These are phyloP conservation scores for Saccharomycopsis microspora DNA, from an alignment of 805 yeast species.

Conservation along the genomic window DNA sequence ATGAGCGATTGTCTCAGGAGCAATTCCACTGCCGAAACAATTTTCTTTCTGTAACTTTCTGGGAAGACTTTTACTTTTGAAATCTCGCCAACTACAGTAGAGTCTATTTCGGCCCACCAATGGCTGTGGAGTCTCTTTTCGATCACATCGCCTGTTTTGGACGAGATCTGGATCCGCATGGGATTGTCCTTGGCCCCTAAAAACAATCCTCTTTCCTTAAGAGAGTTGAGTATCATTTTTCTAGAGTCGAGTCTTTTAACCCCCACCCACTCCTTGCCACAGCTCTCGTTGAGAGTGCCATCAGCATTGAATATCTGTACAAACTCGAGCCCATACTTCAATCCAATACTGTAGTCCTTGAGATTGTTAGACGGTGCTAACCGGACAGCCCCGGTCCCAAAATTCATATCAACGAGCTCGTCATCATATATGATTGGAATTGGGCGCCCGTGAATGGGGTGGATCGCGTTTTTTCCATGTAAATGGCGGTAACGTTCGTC, in stretches of 20 bases:
- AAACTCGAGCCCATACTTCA: conserved; percentile 79
- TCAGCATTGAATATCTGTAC: conserved; percentile 86
- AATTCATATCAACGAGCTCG: conserved; percentile 96
- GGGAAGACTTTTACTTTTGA: conserved; percentile 1
- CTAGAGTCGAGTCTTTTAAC: conserved; percentile 92
- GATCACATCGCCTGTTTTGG: conserved; percentile 92
- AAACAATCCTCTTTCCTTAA: conserved; percentile 60
- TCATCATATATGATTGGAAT: conserved; percentile 81
- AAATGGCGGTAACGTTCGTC: conserved; percentile 86
- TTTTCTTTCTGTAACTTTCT: not conserved
- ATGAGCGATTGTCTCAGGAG: not conserved
- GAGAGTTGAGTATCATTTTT: conserved; percentile 61
- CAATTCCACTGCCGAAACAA: not conserved
- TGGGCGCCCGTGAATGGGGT: conserved; percentile 77
- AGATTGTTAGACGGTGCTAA: conserved; percentile 97
- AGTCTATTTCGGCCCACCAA: conserved; percentile 70
- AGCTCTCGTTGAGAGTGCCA: conserved; percentile 79
- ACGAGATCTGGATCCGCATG: conserved; percentile 89
- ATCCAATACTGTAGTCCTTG: conserved; percentile 93
- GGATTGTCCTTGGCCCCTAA: conserved; percentile 86
- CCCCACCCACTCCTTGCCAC: conserved; percentile 82
- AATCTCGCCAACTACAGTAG: not conserved
- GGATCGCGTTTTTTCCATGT: conserved; percentile 81
- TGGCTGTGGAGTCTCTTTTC: conserved; percentile 97
- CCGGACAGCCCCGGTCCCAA: conserved; percentile 99